A percentile compares a stretch with the other conserved stretches of the same genome.
These are phyloP conservation scores for Aphanomyces invadans DNA, from an alignment of 352 stramenopile genomes.

Conservation along the genomic window DNA sequence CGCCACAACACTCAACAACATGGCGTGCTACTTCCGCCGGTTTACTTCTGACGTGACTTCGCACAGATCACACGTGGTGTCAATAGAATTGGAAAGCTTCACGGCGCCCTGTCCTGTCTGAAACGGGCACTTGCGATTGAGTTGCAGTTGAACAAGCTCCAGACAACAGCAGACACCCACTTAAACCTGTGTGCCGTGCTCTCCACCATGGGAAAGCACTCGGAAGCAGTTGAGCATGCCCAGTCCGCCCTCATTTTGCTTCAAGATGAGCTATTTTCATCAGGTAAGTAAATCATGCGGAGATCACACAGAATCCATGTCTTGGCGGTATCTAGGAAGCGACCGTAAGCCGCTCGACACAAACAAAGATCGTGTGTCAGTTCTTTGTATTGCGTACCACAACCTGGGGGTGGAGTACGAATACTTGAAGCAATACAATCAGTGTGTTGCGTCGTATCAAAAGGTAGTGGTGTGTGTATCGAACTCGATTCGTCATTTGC, in stretches of 20 bases:
- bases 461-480: conserved; percentile 32
- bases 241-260: conserved; percentile 83
- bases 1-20: conserved; percentile 91
- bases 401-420: conserved; percentile 94
- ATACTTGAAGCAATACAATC: conserved; percentile 85
- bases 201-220: conserved; percentile 82
- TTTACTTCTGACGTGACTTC: too few species aligned
- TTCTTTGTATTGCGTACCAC: conserved; percentile 92
- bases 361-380: conserved; percentile 69
- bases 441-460: conserved; percentile 83
- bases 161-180: conserved; percentile 87
- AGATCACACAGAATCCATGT: neutral
- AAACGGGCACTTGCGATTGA: conserved; percentile 88
- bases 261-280: conserved; percentile 81
- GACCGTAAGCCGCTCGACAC: neutral
- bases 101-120: conserved; percentile 86
- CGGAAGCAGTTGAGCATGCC: conserved; percentile 76
- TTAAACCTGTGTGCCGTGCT: conserved; percentile 91
- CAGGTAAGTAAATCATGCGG: neutral
- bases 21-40: conserved; percentile 89
- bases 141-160: conserved; percentile 49
- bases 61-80: too few species aligned
- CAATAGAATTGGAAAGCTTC: conserved; percentile 61
- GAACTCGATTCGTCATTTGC: neutral
- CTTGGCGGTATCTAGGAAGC: conserved; percentile 26